phyloP scores from a whole-genome alignment of 2,329 filamentous ascomycete species.

The Nigrograna mackinnonii region DNA sequence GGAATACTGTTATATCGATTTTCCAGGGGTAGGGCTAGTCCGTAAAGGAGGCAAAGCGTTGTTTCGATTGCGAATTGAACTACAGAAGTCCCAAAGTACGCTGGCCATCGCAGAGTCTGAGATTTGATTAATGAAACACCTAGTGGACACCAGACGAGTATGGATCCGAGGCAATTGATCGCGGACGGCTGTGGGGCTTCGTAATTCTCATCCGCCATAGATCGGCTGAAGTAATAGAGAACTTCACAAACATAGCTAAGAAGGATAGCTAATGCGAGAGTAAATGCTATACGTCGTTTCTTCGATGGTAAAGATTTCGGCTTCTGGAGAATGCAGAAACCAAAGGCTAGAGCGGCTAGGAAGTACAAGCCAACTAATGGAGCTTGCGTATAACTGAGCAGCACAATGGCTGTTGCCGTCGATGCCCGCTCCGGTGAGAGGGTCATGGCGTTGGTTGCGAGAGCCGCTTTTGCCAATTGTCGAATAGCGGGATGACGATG shows the following conservation, averaged over 20 bases:
- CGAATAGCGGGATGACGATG: neutral
- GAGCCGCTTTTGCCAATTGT: too few species aligned
- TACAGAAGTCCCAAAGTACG: slow-evolving; percentile 37
- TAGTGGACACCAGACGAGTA: slow-evolving; percentile 35
- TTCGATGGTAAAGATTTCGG: slow-evolving; percentile 23
- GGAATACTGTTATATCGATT: slow-evolving; percentile 21
- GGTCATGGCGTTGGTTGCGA: too few species aligned
- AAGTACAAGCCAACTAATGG: slow-evolving; percentile 35
- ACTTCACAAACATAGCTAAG: slow-evolving; percentile 31
- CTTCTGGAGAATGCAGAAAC: slow-evolving; percentile 34
- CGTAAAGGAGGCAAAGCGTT: slow-evolving; percentile 26
- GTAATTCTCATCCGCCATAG: slow-evolving; percentile 30
- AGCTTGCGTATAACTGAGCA: slow-evolving; percentile 38
- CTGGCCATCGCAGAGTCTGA: slow-evolving; percentile 31
- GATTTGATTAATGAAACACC: slow-evolving; percentile 24
- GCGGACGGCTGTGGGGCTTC: slow-evolving; percentile 35
- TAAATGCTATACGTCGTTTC: slow-evolving; percentile 22
- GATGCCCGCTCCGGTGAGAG: too few species aligned
- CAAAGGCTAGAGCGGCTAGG: slow-evolving; percentile 27
- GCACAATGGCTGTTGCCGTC: slow-evolving; percentile 23
- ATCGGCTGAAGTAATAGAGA: slow-evolving; percentile 36
- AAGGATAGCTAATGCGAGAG: slow-evolving; percentile 17
- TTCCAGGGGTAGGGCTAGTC: slow-evolving; percentile 14
- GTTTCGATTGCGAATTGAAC: slow-evolving; percentile 36
- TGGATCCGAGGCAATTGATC: slow-evolving; percentile 36